Conservation (phyloP, 164 flowering plant species). For the Nelumbo lutea region DNA sequence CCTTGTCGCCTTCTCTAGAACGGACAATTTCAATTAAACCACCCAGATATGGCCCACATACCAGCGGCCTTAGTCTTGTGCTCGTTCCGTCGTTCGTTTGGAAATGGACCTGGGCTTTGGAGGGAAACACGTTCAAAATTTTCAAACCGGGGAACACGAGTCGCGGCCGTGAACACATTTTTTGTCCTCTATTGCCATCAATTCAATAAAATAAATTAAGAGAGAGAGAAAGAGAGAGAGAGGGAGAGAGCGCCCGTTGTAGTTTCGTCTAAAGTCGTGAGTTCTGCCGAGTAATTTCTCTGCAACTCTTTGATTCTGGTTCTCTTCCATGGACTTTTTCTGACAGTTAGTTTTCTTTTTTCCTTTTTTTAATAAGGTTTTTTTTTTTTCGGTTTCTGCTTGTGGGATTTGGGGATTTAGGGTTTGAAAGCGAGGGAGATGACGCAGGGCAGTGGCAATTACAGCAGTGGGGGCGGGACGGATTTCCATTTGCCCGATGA, state of each 20-base stretch:
- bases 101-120: too few relatives aligned
- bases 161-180: not conserved
- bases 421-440: conserved; percentile 15
- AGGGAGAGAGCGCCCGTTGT: not conserved
- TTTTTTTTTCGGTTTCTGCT: not conserved
- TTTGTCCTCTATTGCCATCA: too few relatives aligned
- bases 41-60: too few relatives aligned
- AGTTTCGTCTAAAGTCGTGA: not conserved
- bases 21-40: too few relatives aligned
- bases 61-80: too few relatives aligned
- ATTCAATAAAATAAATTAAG: not conserved
- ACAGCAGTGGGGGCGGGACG: conserved; percentile 27
- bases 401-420: not conserved
- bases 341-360: not conserved
- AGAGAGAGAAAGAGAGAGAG: not conserved
- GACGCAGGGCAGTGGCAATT: conserved; percentile 27
- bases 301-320: not conserved
- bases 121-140: conserved; percentile 1
- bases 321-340: too few relatives aligned
- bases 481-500: conserved; percentile 70
- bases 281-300: not conserved
- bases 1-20: too few relatives aligned
- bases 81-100: too few relatives aligned
- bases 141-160: not conserved
- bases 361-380: not conserved